These are phyloP conservation scores for Apophysomyces elegans DNA, from an alignment of 371 early-diverging fungal genomes.

Conservation along the genomic window DNA sequence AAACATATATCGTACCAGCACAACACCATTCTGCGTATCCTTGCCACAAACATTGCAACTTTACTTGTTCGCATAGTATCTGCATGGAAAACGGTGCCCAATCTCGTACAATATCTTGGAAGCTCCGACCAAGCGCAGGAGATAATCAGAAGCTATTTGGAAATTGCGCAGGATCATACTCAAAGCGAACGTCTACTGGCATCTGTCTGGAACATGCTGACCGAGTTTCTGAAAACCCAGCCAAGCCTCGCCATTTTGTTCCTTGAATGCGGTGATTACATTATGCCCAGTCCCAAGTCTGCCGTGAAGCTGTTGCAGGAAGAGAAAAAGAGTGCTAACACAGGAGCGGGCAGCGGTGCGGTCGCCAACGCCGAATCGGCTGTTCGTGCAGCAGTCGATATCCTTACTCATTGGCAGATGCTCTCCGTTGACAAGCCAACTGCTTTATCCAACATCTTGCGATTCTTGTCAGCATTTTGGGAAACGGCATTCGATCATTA, in stretches of 20 bases:
- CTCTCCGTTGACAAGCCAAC: conserved; percentile 42
- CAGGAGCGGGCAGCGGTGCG: conserved; percentile 2
- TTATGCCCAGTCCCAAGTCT: conserved; percentile 57
- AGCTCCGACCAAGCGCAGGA: conserved; percentile 41
- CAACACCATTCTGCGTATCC: conserved; percentile 30
- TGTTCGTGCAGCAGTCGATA: conserved; percentile 41
- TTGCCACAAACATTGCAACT: conserved; percentile 40
- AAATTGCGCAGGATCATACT: conserved; percentile 36
- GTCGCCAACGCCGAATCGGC: conserved; percentile 34
- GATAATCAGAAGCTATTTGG: conserved; percentile 41
- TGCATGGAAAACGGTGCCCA: conserved; percentile 38
- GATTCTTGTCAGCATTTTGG: conserved; percentile 54
- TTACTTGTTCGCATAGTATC: conserved; percentile 35
- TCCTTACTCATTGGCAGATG: conserved; percentile 39
- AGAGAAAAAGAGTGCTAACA: conserved; percentile 57
- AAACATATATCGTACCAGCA: conserved; percentile 40
- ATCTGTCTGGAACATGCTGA: conserved; percentile 49
- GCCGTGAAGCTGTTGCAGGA: conserved; percentile 58
- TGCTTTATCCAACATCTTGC: conserved; percentile 40
- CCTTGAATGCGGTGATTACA: conserved; percentile 52
- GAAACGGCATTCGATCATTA: conserved; percentile 52
- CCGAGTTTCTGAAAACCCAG: conserved; percentile 42
- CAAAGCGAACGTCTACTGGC: conserved; percentile 36
- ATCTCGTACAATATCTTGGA: conserved; percentile 48
- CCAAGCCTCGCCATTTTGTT: conserved; percentile 51